Evolutionary conservation across 495 filamentous ascomycete species (phyloP), one percentile per base, ranked within the genome.

Genomic region (Melanomma pulvis-pyrius): DNA sequence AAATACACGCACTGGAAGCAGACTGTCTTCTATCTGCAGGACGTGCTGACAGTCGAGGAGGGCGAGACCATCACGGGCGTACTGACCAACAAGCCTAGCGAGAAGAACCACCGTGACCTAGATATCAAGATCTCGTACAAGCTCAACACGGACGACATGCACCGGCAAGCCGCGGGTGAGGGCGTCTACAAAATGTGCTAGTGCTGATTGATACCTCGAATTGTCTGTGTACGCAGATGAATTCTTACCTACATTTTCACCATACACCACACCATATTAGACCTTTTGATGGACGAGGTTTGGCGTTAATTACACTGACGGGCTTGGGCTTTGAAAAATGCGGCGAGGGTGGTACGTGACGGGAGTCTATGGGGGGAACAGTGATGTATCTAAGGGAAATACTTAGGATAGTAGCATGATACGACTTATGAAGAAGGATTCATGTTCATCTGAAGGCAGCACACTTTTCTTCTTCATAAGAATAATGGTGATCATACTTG

Each of bases 71-170:
- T 97, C 61, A 78, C 79, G 53, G 92, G 91, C 53, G 79, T 80
- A 12, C 78, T 98, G 46, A 83, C 86, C 69, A 93, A 91, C 80
- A 90, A 87, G 74, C 94, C 96, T 25, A 98, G 96, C 73, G 86
- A 89, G 59, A 91, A 92, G 84, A 98, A 98, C 81, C 89, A 88
- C 77, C 88, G 94, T 59, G 94, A 98, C 73, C 83, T 98, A 30
- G 94, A 98, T 76, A 96, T 98, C 75, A 87, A 82, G 76, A 84
- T 98, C 72, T 81, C 87, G 25, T 98, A 97, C 80, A 82, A 83
- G 67, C 82, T 97, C 32, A 86, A 91, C 63, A 90, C 91, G 13
- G 75, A 84, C 13, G 92, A 97, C 75, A 79, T 79, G 17, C 87
- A 79, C 29, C 83, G 93, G 63, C 74, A 76, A 57, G 89, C 88